Conservation (phyloP, 1,284 basidiomycete genomes). For the Ustilago cynodontis region DNA sequence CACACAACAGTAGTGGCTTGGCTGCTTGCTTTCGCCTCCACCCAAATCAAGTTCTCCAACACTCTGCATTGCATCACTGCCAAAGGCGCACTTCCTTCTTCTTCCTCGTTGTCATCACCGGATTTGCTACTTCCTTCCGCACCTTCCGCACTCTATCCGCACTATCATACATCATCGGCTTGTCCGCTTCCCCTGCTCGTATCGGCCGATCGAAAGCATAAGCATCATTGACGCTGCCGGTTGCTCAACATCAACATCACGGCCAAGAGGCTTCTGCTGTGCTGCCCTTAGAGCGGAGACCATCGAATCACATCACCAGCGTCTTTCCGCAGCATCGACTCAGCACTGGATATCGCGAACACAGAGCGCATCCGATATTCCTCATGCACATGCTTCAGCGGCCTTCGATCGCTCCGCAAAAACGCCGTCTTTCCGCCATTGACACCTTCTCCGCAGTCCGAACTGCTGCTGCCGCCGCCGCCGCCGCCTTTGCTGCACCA, state of each 20-base stretch:
- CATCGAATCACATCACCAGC: not conserved
- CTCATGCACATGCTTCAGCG: too few species aligned
- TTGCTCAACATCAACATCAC: not conserved
- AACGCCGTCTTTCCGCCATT: too few species aligned
- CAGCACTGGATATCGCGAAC: not conserved
- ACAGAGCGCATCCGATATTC: too few species aligned
- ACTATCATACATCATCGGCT: too few species aligned
- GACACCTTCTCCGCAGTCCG: not conserved
- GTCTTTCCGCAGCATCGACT: constrained; percentile 4
- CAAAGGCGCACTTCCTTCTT: not conserved
- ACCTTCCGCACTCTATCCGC: not conserved
- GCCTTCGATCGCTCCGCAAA: too few species aligned
- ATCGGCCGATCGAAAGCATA: not conserved
- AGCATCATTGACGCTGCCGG: not conserved
- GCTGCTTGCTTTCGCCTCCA: constrained; percentile 3
- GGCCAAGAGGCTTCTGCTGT: not conserved
- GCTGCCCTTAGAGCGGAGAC: too few species aligned
- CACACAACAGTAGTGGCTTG: not conserved
- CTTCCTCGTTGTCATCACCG: constrained; percentile 3
- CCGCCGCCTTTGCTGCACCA: not conserved
- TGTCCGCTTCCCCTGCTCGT: not conserved
- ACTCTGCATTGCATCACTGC: not conserved
- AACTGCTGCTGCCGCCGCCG: too few species aligned
- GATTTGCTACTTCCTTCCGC: not conserved
- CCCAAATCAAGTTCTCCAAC: not conserved